A percentile compares a stretch with the other conserved stretches of the same genome.
Evolutionary conservation across 139 green algal genomes (phyloP).

Genomic region (Chlorella sorokiniana): DNA sequence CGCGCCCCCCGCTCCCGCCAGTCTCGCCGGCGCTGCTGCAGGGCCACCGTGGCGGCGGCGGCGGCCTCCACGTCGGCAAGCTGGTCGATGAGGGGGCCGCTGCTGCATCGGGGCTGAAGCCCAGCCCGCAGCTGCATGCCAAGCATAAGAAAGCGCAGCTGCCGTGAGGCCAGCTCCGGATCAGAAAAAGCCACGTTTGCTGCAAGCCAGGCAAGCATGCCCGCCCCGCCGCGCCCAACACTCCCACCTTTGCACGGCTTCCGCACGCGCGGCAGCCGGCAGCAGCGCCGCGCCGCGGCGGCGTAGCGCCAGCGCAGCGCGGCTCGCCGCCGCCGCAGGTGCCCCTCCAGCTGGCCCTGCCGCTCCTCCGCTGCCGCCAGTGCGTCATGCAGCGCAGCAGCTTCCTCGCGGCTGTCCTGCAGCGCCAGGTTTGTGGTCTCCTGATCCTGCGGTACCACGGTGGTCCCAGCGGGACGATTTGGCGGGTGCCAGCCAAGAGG

Average conservation of each 20-base stretch:
- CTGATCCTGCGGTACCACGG: constrained; percentile 25
- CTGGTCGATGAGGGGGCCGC: neutral
- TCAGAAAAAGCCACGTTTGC: neutral
- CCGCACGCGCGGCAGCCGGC: neutral
- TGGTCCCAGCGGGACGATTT: too few relatives aligned
- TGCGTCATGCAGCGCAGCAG: neutral
- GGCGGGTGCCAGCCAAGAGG: too few relatives aligned
- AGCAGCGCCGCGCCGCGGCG: neutral
- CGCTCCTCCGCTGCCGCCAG: neutral
- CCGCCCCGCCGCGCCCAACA: too few relatives aligned
- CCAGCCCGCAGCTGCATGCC: neutral
- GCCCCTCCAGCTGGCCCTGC: neutral
- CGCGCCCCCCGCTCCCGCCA: neutral
- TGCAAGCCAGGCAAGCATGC: too few relatives aligned
- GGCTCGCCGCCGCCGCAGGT: neutral
- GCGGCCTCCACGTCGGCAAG: neutral
- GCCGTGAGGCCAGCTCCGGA: neutral
- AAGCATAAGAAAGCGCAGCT: neutral
- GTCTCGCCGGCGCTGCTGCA: neutral
- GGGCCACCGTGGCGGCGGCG: neutral
- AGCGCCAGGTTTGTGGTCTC: neutral
- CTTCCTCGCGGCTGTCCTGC: neutral
- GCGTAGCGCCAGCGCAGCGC: constrained; percentile 25
- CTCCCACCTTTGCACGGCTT: neutral
- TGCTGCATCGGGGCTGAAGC: neutral